Conservation (phyloP, 2,329 filamentous ascomycete species). For the Aureobasidium sp. region DNA sequence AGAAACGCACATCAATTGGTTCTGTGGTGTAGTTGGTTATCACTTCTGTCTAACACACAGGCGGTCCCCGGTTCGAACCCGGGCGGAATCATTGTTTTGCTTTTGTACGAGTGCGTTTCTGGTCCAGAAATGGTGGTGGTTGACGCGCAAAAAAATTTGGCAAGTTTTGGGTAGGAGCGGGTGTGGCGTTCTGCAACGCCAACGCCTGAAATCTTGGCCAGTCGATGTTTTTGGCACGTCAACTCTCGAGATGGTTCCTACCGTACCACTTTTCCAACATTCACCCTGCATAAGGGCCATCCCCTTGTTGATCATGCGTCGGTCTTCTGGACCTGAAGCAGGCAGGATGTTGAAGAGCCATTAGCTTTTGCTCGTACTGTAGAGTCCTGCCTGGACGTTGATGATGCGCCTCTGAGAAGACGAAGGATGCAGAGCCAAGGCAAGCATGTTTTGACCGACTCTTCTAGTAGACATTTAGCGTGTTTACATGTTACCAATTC, state of each 20-base stretch:
- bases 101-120: background rate
- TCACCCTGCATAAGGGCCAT: background rate
- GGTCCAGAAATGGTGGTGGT: background rate
- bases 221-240: background rate
- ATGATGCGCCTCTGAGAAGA: background rate
- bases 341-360: background rate
- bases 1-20: background rate
- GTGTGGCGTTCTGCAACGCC: background rate
- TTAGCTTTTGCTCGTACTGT: background rate
- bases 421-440: background rate
- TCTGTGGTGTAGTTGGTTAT: constrained; percentile 5
- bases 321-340: background rate
- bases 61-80: background rate
- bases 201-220: background rate
- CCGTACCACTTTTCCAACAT: background rate
- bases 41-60: constrained; percentile 6
- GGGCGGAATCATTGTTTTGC: background rate
- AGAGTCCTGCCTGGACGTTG: background rate
- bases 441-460: background rate
- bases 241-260: background rate
- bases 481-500: background rate
- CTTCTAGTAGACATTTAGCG: background rate
- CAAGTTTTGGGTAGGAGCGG: background rate
- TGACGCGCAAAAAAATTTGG: background rate
- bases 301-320: background rate